Percentiles rank a stretch among this genome's conserved stretches.
Conservation (phyloP, 805 yeast species). For the Candida cerambycidarum region DNA sequence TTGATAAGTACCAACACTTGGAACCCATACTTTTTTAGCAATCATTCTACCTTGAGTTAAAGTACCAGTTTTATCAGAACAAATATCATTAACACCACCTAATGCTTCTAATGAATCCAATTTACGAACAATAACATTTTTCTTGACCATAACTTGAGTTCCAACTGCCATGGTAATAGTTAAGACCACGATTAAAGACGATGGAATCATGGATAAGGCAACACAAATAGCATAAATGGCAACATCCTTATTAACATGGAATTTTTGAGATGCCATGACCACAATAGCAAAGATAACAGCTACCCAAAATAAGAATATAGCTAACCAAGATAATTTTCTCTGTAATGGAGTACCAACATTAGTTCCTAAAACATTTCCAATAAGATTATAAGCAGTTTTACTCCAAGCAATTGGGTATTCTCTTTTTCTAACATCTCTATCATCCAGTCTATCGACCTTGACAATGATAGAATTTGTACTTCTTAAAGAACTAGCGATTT, state of each 20-base stretch:
- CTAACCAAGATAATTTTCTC: conserved; percentile 48
- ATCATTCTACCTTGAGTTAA: conserved; percentile 41
- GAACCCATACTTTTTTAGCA: conserved; percentile 37
- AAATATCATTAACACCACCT: conserved; percentile 40
- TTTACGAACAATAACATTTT: conserved; percentile 37
- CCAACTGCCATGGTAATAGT: conserved; percentile 44
- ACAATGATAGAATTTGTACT: conserved; percentile 22
- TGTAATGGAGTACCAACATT: conserved; percentile 48
- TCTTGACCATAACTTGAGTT: conserved; percentile 37
- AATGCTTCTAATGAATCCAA: conserved; percentile 39
- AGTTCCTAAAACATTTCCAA: conserved; percentile 47
- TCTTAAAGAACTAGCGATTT: conserved; percentile 37
- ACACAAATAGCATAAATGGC: conserved; percentile 43
- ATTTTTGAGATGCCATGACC: conserved; percentile 37
- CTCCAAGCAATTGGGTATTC: conserved; percentile 34
- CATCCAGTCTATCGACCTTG: conserved; percentile 36
- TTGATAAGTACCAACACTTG: conserved; percentile 31
- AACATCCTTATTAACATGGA: conserved; percentile 32
- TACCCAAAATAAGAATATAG: conserved; percentile 50
- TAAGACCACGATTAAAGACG: conserved; percentile 37
- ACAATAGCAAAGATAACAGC: conserved; percentile 40
- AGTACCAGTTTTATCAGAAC: conserved; percentile 43
- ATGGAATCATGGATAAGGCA: conserved; percentile 41
- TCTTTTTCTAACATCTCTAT: conserved; percentile 35
- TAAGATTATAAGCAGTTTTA: conserved; percentile 42